A percentile compares a stretch with the other conserved stretches of the same genome.
Evolutionary conservation across 2,329 filamentous ascomycete species (phyloP).

Genomic region (Fusarium xylarioides): DNA sequence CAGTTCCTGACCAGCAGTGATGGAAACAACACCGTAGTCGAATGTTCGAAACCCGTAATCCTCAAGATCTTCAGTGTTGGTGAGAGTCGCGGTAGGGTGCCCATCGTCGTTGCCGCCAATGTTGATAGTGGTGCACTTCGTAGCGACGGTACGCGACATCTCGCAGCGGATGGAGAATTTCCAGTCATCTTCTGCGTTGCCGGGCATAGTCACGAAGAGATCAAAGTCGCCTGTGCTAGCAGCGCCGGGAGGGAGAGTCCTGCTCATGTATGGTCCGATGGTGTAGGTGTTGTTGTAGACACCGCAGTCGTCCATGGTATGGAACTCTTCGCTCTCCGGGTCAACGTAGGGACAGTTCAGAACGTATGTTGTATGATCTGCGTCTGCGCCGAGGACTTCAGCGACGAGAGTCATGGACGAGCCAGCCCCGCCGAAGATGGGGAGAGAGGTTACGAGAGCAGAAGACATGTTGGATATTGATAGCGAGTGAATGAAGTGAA

Average conservation of each 20-base stretch:
- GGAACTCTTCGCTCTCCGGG: background rate
- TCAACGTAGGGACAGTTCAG: conserved; percentile 14
- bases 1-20: conserved; percentile 15
- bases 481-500: background rate
- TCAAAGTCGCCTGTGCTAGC: conserved; percentile 12
- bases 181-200: background rate
- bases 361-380: conserved; percentile 8
- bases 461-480: conserved; percentile 1
- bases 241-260: conserved; percentile 2
- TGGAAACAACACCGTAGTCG: background rate
- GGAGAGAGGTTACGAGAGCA: conserved; percentile 3
- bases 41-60: background rate
- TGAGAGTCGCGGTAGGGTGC: background rate
- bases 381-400: conserved; percentile 11
- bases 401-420: background rate
- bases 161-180: conserved; percentile 10
- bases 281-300: conserved; percentile 8
- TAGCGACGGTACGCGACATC: conserved; percentile 1
- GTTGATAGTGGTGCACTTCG: conserved; percentile 3
- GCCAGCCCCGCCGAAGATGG: background rate
- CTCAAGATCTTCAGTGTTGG: background rate
- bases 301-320: background rate
- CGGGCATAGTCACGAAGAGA: conserved; percentile 4
- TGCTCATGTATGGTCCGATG: conserved; percentile 7
- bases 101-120: conserved; percentile 10